Conservation (phyloP, 352 stramenopile genomes). For the Phytopythium litorale region DNA sequence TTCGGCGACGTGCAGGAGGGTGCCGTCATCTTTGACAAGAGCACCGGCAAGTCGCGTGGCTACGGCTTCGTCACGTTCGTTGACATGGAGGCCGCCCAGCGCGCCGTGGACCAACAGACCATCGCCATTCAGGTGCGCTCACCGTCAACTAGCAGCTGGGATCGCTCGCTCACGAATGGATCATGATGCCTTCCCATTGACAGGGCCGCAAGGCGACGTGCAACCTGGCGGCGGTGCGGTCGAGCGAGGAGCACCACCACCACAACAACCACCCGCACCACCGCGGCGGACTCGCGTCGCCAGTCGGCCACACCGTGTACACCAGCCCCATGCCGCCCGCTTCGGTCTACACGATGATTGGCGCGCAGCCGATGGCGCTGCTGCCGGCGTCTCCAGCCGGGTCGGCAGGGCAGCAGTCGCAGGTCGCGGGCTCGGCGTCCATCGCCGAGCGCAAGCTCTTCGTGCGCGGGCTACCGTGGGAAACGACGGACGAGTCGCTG, state of each 20-base stretch:
- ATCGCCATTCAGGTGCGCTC: conserved; percentile 56
- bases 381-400: conserved; percentile 4
- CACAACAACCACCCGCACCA: conserved; percentile 12
- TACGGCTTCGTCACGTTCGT: conserved; percentile 69
- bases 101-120: conserved; percentile 38
- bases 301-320: conserved; percentile 36
- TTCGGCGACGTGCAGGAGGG: conserved; percentile 65
- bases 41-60: conserved; percentile 52
- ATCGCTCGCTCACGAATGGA: neutral
- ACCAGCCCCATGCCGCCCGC: conserved; percentile 10
- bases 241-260: conserved; percentile 35
- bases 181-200: neutral
- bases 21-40: conserved; percentile 60
- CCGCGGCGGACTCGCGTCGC: neutral
- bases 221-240: conserved; percentile 47
- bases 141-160: too few relatives aligned
- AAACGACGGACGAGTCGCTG: conserved; percentile 50
- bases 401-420: conserved; percentile 3
- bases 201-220: conserved; percentile 42
- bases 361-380: conserved; percentile 13
- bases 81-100: conserved; percentile 55
- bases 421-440: conserved; percentile 5
- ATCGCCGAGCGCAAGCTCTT: conserved; percentile 58
- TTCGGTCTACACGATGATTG: conserved; percentile 17
- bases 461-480: conserved; percentile 50